Percentiles rank a stretch among this genome's conserved stretches.
Conservation (phyloP, 1,284 basidiomycete genomes). For the Exobasidium rhododendri region DNA sequence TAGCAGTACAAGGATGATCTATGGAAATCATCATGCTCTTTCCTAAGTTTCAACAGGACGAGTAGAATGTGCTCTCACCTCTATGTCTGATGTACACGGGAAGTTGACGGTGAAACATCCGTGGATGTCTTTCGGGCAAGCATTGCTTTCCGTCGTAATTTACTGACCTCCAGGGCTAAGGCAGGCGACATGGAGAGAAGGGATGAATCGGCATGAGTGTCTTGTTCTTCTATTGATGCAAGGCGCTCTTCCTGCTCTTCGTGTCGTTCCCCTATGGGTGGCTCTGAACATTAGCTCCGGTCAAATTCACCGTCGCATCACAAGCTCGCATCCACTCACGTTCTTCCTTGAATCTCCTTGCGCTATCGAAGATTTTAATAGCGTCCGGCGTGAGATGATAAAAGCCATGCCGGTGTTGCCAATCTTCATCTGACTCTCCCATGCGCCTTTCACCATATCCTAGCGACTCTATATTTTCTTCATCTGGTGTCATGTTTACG, state of each 20-base stretch:
- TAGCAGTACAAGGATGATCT: slow-evolving; percentile 1
- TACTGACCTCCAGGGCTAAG: neutral
- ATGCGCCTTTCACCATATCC: slow-evolving; percentile 4
- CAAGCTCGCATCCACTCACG: neutral
- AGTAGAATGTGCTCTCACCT: no score
- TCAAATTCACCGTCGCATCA: no score
- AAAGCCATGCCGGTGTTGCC: slow-evolving; percentile 18
- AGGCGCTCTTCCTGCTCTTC: neutral
- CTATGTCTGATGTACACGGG: no score
- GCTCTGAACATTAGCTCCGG: no score
- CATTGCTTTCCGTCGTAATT: neutral
- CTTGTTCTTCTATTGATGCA: slow-evolving; percentile 1
- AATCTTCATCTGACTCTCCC: slow-evolving; percentile 18
- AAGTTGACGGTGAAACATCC: no score
- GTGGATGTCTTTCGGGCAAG: neutral
- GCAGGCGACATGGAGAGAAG: no score
- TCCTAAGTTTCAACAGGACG: no score
- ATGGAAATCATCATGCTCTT: neutral
- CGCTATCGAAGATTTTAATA: slow-evolving; percentile 13
- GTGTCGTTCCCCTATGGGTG: no score
- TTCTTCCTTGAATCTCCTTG: slow-evolving; percentile 16
- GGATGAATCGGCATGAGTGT: neutral
- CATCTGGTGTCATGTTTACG: no score
- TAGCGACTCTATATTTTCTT: neutral
- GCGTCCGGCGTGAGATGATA: slow-evolving; percentile 13